Evolutionary conservation across 768 basidiomycete genomes (phyloP).

Genomic region (Rhodotorula toruloides): DNA sequence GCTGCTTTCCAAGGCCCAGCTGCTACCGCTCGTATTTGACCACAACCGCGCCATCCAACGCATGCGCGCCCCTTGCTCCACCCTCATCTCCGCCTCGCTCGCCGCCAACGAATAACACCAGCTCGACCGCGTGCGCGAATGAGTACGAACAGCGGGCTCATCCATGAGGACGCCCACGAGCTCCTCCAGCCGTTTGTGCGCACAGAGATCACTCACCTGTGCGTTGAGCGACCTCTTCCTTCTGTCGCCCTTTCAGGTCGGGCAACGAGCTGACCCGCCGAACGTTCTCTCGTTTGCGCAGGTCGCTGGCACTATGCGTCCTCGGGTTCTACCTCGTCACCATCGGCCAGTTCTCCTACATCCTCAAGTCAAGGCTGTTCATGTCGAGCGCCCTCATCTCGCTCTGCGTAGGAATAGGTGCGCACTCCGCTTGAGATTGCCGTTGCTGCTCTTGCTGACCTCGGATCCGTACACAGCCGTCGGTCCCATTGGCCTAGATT

Average conservation of each 20-base stretch:
- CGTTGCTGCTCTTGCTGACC: constrained; percentile 9
- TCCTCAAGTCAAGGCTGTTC: constrained; percentile 48
- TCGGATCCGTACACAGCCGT: constrained; percentile 43
- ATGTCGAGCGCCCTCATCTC: constrained; percentile 43
- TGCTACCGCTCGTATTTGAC: neutral
- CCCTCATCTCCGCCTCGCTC: neutral
- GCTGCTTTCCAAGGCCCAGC: no score
- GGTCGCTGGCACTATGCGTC: constrained; percentile 45
- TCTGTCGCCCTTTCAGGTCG: no score
- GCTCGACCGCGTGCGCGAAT: neutral
- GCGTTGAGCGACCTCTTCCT: no score
- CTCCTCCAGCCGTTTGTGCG: constrained; percentile 39
- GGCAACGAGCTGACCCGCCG: no score
- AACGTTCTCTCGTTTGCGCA: no score
- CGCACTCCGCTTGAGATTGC: neutral
- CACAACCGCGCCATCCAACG: neutral
- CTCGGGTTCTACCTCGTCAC: constrained; percentile 43
- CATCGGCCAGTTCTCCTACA: constrained; percentile 46
- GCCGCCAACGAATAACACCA: constrained; percentile 19
- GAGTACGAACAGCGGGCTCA: neutral
- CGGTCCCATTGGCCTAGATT: constrained; percentile 46
- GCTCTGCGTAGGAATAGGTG: constrained; percentile 36
- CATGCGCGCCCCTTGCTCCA: neutral
- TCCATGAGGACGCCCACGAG: no score
- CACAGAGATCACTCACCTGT: constrained; percentile 44